phyloP scores from a whole-genome alignment of 805 yeast species.

The Wickerhamomyces mucosus region DNA sequence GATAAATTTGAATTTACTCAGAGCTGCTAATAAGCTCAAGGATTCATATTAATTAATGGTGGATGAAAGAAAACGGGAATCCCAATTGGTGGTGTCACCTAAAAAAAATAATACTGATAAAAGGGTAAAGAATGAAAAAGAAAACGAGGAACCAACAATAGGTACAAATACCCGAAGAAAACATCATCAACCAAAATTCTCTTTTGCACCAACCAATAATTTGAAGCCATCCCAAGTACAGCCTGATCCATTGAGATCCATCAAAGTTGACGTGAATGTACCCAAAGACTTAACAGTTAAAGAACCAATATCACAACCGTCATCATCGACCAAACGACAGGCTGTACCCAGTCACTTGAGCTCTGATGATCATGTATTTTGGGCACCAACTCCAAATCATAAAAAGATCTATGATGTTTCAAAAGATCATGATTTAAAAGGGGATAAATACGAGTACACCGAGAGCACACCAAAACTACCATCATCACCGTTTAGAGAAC shows the following conservation, averaged over 20 bases:
- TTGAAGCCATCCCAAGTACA: constrained; percentile 1
- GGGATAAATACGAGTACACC: background rate
- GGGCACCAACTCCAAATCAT: constrained; percentile 20
- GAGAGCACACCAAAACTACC: constrained; percentile 6
- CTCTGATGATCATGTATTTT: constrained; percentile 20
- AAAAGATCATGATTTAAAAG: background rate
- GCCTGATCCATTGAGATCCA: constrained; percentile 4
- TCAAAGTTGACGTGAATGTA: constrained; percentile 1
- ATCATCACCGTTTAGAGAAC: constrained; percentile 16
- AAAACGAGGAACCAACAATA: constrained; percentile 1
- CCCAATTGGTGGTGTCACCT: too few relatives aligned
- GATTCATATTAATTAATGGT: too few relatives aligned
- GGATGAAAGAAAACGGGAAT: too few relatives aligned
- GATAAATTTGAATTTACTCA: too few relatives aligned
- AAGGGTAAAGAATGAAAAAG: constrained; percentile 8
- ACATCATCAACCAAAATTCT: constrained; percentile 6
- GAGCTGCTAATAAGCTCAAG: too few relatives aligned
- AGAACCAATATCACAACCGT: background rate
- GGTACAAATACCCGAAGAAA: constrained; percentile 1
- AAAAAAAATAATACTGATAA: too few relatives aligned
- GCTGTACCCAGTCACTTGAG: constrained; percentile 8
- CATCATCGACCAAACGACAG: constrained; percentile 4
- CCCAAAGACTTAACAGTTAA: background rate
- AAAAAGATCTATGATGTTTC: constrained; percentile 4
- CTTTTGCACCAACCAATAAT: constrained; percentile 8